These are phyloP conservation scores for Parsonsia alboflavescens DNA, from an alignment of 257 asterid species.

Conservation along the genomic window DNA sequence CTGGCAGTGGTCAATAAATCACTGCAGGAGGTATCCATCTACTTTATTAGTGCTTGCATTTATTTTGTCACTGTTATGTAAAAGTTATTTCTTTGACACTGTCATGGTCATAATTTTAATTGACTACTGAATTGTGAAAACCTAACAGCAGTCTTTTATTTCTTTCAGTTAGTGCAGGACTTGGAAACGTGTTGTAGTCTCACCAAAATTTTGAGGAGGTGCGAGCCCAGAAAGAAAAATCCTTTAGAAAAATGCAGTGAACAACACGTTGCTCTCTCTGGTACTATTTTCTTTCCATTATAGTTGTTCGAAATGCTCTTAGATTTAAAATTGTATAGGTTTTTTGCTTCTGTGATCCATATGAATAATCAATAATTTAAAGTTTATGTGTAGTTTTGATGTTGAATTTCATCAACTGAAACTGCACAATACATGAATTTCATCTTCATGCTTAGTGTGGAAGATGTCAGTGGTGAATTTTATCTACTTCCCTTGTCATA, in stretches of 20 bases:
- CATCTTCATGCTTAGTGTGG: neutral
- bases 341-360: neutral
- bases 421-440: neutral
- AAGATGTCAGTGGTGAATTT: neutral
- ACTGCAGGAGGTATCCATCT: slow-evolving; percentile 61
- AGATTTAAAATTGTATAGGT: neutral
- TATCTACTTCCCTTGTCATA: neutral
- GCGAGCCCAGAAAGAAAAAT: slow-evolving; percentile 38
- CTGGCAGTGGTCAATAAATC: slow-evolving; percentile 48
- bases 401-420: neutral
- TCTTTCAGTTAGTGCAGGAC: slow-evolving; percentile 65
- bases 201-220: slow-evolving; percentile 36
- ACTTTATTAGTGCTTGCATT: slow-evolving; percentile 2
- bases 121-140: neutral
- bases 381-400: neutral
- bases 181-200: slow-evolving; percentile 49
- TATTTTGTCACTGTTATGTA: neutral
- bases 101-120: neutral
- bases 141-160: slow-evolving; percentile 5
- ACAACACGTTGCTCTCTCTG: slow-evolving; percentile 20
- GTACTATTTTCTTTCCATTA: slow-evolving; percentile 15
- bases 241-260: slow-evolving; percentile 41
- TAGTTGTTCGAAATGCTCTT: slow-evolving; percentile 5
- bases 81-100: neutral
- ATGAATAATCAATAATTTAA: neutral